Evolutionary conservation across 257 asterid genomes (phyloP).

Genomic region (Linaria vulgaris): DNA sequence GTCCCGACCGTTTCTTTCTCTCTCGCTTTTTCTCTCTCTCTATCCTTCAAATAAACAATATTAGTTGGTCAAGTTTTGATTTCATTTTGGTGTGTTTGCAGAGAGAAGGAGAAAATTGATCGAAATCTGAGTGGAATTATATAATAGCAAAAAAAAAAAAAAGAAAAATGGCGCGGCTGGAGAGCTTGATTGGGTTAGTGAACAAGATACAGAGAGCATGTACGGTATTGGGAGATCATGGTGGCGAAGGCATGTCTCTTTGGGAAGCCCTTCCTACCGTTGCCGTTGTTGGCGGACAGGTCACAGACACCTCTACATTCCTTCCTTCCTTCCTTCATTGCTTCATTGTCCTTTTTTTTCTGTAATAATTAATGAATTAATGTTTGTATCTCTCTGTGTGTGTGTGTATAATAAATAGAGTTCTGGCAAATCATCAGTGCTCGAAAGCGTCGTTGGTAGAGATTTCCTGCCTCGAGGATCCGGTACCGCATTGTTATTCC

Average conservation of each 20-base stretch:
- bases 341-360: background rate
- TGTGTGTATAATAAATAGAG: slow-evolving; percentile 42
- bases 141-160: too few species aligned
- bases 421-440: slow-evolving; percentile 94
- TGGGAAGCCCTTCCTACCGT: slow-evolving; percentile 99
- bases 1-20: too few species aligned
- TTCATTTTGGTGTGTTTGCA: too few species aligned
- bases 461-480: slow-evolving; percentile 99
- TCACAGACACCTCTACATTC: slow-evolving; percentile 15
- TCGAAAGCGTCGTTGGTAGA: slow-evolving; percentile 96
- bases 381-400: background rate
- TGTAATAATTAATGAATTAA: slow-evolving; percentile 10
- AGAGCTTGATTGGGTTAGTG: slow-evolving; percentile 91
- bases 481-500: slow-evolving; percentile 36
- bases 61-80: too few species aligned
- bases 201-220: slow-evolving; percentile 91
- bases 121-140: too few species aligned
- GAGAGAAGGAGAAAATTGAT: too few species aligned
- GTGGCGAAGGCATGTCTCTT: slow-evolving; percentile 95
- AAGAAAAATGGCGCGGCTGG: slow-evolving; percentile 76
- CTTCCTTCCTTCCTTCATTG: background rate
- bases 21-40: too few species aligned
- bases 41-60: too few species aligned
- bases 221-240: slow-evolving; percentile 98
- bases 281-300: slow-evolving; percentile 99